Evolutionary conservation across 805 yeast genomes (phyloP).

Genomic region (Suhomyces prunicola): DNA sequence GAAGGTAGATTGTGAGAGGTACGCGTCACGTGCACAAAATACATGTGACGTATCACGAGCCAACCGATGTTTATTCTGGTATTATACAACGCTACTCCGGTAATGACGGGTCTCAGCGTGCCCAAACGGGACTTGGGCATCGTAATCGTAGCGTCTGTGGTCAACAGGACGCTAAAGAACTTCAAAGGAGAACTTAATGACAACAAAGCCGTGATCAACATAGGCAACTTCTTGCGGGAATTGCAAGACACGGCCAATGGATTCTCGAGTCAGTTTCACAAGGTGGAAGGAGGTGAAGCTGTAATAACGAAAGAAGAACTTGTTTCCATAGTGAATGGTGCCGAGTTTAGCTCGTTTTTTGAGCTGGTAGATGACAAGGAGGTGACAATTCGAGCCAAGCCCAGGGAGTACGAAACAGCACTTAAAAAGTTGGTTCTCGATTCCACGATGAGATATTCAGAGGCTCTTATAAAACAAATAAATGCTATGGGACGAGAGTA

Average conservation of each 20-base stretch:
- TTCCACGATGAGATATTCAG: slow-evolving; percentile 17
- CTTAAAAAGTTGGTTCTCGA: slow-evolving; percentile 22
- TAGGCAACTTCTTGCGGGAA: slow-evolving; percentile 6
- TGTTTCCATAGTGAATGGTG: slow-evolving; percentile 8
- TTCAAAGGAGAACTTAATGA: slow-evolving; percentile 2
- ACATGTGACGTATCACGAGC: neutral
- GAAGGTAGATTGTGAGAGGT: neutral
- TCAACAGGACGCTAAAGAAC: slow-evolving; percentile 9
- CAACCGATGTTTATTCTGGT: neutral
- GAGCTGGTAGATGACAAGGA: slow-evolving; percentile 14
- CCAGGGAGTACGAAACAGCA: slow-evolving; percentile 14
- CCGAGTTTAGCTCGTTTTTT: slow-evolving; percentile 19
- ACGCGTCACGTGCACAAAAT: neutral
- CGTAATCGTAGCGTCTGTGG: slow-evolving; percentile 10
- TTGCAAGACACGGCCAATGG: slow-evolving; percentile 3
- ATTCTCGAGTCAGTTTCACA: slow-evolving; percentile 3
- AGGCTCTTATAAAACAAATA: slow-evolving; percentile 18
- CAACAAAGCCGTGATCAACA: slow-evolving; percentile 3
- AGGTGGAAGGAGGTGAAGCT: neutral
- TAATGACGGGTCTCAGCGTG: neutral
- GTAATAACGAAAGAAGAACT: slow-evolving; percentile 10
- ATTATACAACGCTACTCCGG: neutral
- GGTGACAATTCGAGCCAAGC: slow-evolving; percentile 18
- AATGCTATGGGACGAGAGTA: slow-evolving; percentile 14
- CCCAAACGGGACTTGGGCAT: slow-evolving; percentile 3